Percentiles rank a stretch among this genome's conserved stretches.
These are phyloP conservation scores for Colletotrichum sp. DNA, from an alignment of 2,329 filamentous ascomycete species.

Conservation along the genomic window DNA sequence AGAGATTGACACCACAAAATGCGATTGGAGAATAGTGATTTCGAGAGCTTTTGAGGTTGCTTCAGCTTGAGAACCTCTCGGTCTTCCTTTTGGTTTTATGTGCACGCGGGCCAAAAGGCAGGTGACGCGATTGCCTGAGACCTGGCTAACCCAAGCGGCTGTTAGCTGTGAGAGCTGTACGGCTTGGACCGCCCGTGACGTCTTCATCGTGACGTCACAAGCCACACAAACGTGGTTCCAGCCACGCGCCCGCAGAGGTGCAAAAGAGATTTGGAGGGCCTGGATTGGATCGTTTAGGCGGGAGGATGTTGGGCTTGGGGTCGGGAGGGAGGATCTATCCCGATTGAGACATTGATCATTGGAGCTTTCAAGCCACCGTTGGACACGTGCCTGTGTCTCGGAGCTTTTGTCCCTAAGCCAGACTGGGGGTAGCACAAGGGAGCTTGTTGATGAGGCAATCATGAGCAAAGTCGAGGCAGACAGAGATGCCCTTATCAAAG, in stretches of 20 bases:
- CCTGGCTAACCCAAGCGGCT: background rate
- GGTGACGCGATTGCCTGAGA: constrained; percentile 11
- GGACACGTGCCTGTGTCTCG: background rate
- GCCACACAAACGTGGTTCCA: constrained; percentile 18
- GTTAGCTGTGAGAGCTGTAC: background rate
- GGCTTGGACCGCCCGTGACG: constrained; percentile 4
- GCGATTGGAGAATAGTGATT: background rate
- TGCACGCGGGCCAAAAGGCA: background rate
- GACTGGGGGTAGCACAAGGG: background rate
- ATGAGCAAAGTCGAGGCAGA: background rate
- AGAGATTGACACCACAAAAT: background rate
- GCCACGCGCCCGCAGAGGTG: background rate
- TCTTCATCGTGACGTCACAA: constrained; percentile 22
- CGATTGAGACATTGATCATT: background rate
- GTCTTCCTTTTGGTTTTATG: background rate
- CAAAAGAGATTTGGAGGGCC: background rate
- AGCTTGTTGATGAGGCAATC: background rate
- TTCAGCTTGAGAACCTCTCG: background rate
- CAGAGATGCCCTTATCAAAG: background rate
- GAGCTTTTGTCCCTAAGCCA: background rate
- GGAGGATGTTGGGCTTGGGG: background rate
- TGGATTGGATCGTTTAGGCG: background rate
- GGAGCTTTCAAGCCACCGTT: background rate
- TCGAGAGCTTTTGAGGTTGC: background rate
- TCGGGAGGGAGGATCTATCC: background rate